A percentile compares a stretch with the other conserved stretches of the same genome.
These are phyloP conservation scores for Fagus sylvatica DNA, from an alignment of 306 rosid species.

Conservation along the genomic window DNA sequence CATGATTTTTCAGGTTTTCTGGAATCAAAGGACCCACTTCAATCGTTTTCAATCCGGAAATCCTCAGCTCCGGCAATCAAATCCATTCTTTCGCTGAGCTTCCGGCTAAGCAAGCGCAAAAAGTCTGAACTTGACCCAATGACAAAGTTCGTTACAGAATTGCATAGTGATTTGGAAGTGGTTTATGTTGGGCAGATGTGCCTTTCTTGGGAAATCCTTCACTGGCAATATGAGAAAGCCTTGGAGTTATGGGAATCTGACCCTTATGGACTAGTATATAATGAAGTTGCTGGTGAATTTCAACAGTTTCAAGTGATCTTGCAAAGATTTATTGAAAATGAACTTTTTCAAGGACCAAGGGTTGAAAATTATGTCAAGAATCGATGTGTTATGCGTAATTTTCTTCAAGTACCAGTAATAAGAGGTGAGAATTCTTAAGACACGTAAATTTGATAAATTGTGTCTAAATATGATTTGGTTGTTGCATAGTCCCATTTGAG, in stretches of 20 bases:
- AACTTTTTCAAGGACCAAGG: slow-evolving; percentile 70
- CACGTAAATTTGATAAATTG: neutral
- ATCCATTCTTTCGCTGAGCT: slow-evolving; percentile 44
- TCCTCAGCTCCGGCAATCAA: slow-evolving; percentile 40
- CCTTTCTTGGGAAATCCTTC: slow-evolving; percentile 92
- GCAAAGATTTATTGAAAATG: slow-evolving; percentile 80
- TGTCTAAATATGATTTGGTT: slow-evolving; percentile 8
- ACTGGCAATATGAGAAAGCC: slow-evolving; percentile 74
- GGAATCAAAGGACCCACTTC: slow-evolving; percentile 76
- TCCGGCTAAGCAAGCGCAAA: slow-evolving; percentile 47
- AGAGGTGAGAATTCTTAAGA: slow-evolving; percentile 45
- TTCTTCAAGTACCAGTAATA: slow-evolving; percentile 80
- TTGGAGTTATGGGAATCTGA: slow-evolving; percentile 59
- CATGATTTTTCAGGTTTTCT: slow-evolving; percentile 46
- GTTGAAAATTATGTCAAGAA: slow-evolving; percentile 65
- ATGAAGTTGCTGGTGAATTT: slow-evolving; percentile 76
- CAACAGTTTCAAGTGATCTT: slow-evolving; percentile 82
- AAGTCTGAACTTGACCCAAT: slow-evolving; percentile 52
- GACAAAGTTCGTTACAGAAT: slow-evolving; percentile 45
- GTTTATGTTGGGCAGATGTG: slow-evolving; percentile 92
- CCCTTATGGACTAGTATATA: slow-evolving; percentile 43
- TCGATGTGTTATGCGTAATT: slow-evolving; percentile 57
- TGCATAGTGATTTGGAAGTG: slow-evolving; percentile 66
- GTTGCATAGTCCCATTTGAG: slow-evolving; percentile 5
- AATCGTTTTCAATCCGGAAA: slow-evolving; percentile 48